Conservation (phyloP, 352 stramenopile species). For the Pythium myriotylum region DNA sequence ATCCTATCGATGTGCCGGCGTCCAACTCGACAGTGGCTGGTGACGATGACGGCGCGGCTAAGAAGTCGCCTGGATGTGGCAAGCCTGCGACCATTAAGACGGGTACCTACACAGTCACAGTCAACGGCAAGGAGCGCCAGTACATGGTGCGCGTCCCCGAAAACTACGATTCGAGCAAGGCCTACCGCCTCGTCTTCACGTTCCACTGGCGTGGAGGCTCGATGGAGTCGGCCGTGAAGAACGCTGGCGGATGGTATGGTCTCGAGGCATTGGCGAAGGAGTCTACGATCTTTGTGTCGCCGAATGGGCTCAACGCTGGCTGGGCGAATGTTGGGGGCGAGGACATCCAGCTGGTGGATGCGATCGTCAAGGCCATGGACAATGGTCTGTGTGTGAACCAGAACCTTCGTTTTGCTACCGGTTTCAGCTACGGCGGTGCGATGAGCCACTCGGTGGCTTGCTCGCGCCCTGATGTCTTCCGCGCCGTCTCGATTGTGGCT, state of each 20-base stretch:
- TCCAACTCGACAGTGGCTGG: too few relatives aligned
- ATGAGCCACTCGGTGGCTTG: conserved; percentile 35
- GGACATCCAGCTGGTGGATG: conserved; percentile 32
- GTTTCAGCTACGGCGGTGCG: conserved; percentile 34
- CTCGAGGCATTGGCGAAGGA: conserved; percentile 24
- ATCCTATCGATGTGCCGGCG: too few relatives aligned
- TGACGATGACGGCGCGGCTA: too few relatives aligned
- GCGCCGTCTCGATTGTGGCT: conserved; percentile 28
- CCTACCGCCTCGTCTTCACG: conserved; percentile 30
- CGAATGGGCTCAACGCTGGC: conserved; percentile 18
- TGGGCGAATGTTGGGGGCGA: conserved; percentile 31
- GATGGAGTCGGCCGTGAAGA: conserved; percentile 29
- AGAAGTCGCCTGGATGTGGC: too few relatives aligned
- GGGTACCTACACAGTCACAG: conserved; percentile 28
- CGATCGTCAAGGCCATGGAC: conserved; percentile 32
- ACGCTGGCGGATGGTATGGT: conserved; percentile 28
- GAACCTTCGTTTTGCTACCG: conserved; percentile 32
- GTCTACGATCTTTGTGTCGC: conserved; percentile 35
- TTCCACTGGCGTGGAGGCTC: conserved; percentile 34
- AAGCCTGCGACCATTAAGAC: conserved; percentile 2
- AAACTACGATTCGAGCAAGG: conserved; percentile 24
- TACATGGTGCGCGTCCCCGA: conserved; percentile 35
- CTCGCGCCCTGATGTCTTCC: conserved; percentile 27
- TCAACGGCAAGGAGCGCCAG: conserved; percentile 32
- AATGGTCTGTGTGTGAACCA: conserved; percentile 29